These are phyloP conservation scores for Thielaviopsis ethacetica DNA, from an alignment of 2,329 filamentous ascomycete genomes.

Conservation along the genomic window DNA sequence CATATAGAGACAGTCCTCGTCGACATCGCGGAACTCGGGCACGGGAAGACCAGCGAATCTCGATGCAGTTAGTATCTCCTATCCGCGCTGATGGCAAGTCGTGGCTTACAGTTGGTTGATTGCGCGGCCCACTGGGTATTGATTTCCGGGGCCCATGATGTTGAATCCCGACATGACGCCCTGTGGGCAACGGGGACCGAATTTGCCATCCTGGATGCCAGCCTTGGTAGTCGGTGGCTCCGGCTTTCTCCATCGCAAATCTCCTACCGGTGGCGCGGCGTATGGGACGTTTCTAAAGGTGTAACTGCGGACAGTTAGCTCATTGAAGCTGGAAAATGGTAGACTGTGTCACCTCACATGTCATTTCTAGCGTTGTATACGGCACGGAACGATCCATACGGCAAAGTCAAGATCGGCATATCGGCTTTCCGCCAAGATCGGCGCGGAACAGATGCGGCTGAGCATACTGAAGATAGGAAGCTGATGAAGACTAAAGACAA, in stretches of 20 bases:
- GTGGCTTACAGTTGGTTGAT: constrained; percentile 20
- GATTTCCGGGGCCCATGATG: constrained; percentile 19
- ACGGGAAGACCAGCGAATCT: constrained; percentile 20
- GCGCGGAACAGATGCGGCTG: neutral
- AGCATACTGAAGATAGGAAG: neutral
- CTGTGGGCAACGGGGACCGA: constrained; percentile 13
- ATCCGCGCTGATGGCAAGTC: neutral
- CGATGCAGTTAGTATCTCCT: neutral
- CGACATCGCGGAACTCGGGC: constrained; percentile 17
- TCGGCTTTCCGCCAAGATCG: constrained; percentile 4
- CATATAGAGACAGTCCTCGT: constrained; percentile 33
- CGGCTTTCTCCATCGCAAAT: constrained; percentile 25
- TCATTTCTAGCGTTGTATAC: constrained; percentile 11
- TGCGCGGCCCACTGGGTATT: constrained; percentile 18
- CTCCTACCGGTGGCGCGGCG: constrained; percentile 25
- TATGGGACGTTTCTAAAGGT: constrained; percentile 27
- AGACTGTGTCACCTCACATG: constrained; percentile 6
- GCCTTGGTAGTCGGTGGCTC: constrained; percentile 18
- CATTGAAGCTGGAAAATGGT: neutral
- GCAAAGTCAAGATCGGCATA: constrained; percentile 11
- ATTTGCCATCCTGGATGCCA: constrained; percentile 6
- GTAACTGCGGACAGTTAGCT: constrained; percentile 9
- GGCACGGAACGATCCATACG: constrained; percentile 13
- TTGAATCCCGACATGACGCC: constrained; percentile 16
- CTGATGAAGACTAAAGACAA: constrained; percentile 5